Evolutionary conservation across 148 eudicot species (phyloP).

Genomic region (Fagopyrum tataricum): DNA sequence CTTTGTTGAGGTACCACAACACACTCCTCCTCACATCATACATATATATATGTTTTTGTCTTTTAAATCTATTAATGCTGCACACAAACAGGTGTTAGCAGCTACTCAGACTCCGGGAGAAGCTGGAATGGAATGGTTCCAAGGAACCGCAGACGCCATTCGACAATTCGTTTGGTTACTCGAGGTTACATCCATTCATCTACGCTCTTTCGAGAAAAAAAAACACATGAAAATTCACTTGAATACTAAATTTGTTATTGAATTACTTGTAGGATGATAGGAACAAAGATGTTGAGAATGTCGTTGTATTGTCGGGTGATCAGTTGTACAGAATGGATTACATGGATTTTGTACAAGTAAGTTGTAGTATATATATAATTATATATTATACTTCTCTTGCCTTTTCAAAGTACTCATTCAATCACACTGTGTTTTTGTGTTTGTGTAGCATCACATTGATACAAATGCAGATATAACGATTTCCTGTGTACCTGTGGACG

Average conservation of each 20-base stretch:
- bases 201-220: neutral
- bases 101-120: slow-evolving; percentile 94
- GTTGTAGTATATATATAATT: too few species aligned
- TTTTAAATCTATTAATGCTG: neutral
- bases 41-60: too few species aligned
- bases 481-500: slow-evolving; percentile 74
- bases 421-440: neutral
- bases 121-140: slow-evolving; percentile 87
- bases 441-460: slow-evolving; percentile 63
- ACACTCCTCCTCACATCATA: too few species aligned
- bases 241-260: neutral
- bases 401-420: neutral
- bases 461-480: slow-evolving; percentile 77
- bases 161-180: slow-evolving; percentile 79
- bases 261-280: slow-evolving; percentile 51
- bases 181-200: slow-evolving; percentile 37
- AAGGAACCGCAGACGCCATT: slow-evolving; percentile 98
- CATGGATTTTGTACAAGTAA: slow-evolving; percentile 82
- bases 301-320: slow-evolving; percentile 78
- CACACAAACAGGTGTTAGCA: slow-evolving; percentile 64
- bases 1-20: slow-evolving; percentile 96
- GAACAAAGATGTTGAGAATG: slow-evolving; percentile 65
- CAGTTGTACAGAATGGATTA: slow-evolving; percentile 91
- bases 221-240: neutral
- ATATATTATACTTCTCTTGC: neutral